Evolutionary conservation across 176 grass and related monocot genomes (phyloP), one percentile per base, ranked within the genome.

Genomic region (Eragrostis nindensis): DNA sequence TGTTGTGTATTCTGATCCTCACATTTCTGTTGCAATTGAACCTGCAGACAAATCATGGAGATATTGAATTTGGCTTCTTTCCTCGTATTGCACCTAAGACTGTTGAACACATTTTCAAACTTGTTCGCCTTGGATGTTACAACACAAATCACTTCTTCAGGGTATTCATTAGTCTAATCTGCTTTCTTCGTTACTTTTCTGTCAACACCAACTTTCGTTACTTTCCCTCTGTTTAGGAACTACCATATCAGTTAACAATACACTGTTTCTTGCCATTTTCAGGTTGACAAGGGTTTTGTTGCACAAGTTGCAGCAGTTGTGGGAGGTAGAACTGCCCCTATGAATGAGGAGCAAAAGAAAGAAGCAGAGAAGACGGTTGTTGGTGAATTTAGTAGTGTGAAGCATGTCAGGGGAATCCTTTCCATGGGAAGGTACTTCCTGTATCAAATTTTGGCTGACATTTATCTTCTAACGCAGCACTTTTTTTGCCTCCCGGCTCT

Each of bases 241-340:
- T 61, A 70, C 15, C 54, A 71, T 59, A 30, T 66, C 71, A 57
- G 29, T 82, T 74, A 11, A 17, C 16, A 53, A 29, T 25, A 17
- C 48, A 82, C 30, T 45, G 3, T 29, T 56, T 17, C 0, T 60
- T 76, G 26, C 40, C 68, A 54, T 71, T 52, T 89, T 52, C 73
- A 98, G 96, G 88, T 98, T 83, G 96, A 98, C 83, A 93, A 89
- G 84, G 92, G 96, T 84, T 98, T 98, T 19, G 92, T 98, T 78
- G 92, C 96, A 78, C 96, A 98, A 98, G 92, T 98, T 81, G 92
- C 92, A 40, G 88, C 57, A 80, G 92, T 98, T 68, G 71, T 73
- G 50, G 84, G 92, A 50, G 96, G 96, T 78, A 87, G 96, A 93
- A 95, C 63, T 29, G 82, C 92, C 70, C 88, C 84, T 45, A 89